Evolutionary conservation across 768 basidiomycete genomes (phyloP), one percentile per base, ranked within the genome.

Genomic region (Trametes cubensis): DNA sequence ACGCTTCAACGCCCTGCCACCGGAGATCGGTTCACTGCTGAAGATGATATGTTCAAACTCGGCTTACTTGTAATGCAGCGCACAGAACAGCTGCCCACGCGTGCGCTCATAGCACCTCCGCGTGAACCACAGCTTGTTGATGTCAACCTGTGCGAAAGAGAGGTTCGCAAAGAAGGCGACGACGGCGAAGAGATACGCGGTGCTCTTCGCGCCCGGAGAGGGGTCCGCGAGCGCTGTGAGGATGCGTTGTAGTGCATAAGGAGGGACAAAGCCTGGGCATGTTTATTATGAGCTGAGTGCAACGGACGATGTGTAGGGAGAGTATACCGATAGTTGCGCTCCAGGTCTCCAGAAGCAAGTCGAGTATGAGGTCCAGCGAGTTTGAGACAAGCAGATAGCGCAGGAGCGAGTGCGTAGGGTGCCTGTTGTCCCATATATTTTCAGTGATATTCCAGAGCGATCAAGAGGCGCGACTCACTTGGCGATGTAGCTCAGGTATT

Each of bases 91-190:
- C 67, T 88, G 87, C 4, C 88, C 88, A 6, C 88, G 78, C 28
- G 87, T 88, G 13, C 88, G 79, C 68, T 90, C 88, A 67, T 90
- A 90, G 67, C 85, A 87, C 47, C 88, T 74, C 46, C 88, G 79
- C 1, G 83, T 85, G 67, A 87, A 83, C 87, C 86, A 90, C n/a
- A 76, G 72, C 67, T 85, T 80, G 68, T 85, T 81, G 39, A 88
- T 70, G 68, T 88, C 87, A 18, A 82, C 77, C 65, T 88, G 86
- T 0, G 87, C 88, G 69, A 88, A 87, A 0, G 87, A 87, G 2
- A 89, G 75, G 69, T 89, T 79, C 6, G 80, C 83, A 0, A 88
- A 52, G 72, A 89, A 88, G 6, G 83, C 82, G 30, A 85, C 70
- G 47, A 85, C 70, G 7, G 86, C 79, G 81, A 83, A 90, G 58